Base-by-base conservation (phyloP, 345 rosid species). In the Corchorus capsularis region DNA sequence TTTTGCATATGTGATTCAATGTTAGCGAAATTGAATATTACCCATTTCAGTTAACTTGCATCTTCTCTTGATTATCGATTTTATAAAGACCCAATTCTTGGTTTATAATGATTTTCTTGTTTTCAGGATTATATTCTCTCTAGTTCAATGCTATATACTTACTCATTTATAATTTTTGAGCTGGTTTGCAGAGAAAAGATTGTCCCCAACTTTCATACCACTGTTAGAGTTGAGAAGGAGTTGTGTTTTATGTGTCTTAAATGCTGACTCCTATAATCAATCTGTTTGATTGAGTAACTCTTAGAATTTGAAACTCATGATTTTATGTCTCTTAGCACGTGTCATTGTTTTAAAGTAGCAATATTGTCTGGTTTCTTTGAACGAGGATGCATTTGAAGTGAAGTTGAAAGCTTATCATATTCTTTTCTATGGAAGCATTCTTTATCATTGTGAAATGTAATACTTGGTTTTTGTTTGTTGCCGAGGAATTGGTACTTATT, bases 41-140 rank as follows among this genome's bases (percentile, higher is more conserved):
- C 60, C 60, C 8, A 1, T 34, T 69, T 69, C 27, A 69, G 22
- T 69, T 32, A 69, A 14, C 56, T 69, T 64, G 8, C 32, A 64
- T 8, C 14, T 41, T n/a, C 32, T 41, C 32, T 64, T 41, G 32
- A 41, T 17, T 39, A n/a, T n/a, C 41, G 49, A 41, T 64, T 41
- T 64, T 64, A 41, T 52, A 39, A 53, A 69, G 34, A 57, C 54
- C 16, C 16, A 20, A 39, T 46, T 32, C 4, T 41, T 43, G 22
- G 0, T 74, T 37, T 12, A 15, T 9, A 32, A n/a, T 34, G 37
- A 2, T 19, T 65, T 66, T 37, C 5, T n/a, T 49, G 32, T n/a
- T 16, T 62, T 19, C 16, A 47, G n/a, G 20, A 27, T 49, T 74
- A 7, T 49, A 16, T 46, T 46, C n/a, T 17, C 22, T 32, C 11